A percentile compares a stretch with the other conserved stretches of the same genome.
Evolutionary conservation across 108 stramenopile species (phyloP).

Genomic region (Cyclostephanos invisitatus): DNA sequence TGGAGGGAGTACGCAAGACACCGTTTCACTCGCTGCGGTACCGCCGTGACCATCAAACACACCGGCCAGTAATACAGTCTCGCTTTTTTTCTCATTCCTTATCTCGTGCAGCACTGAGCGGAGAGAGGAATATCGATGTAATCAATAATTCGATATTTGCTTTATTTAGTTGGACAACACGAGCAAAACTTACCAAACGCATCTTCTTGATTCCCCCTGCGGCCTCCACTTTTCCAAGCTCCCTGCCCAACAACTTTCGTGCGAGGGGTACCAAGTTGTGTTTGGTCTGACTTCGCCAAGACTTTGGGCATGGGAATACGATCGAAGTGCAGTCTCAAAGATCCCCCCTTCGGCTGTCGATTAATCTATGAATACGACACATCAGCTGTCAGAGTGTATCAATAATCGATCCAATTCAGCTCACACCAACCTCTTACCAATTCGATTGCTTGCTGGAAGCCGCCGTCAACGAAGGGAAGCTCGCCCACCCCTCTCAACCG

Average conservation of each 20-base stretch:
- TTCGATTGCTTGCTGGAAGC: conserved; percentile 70
- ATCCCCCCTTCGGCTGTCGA: conserved; percentile 30
- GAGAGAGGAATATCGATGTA: background rate
- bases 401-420: background rate
- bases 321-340: conserved; percentile 77
- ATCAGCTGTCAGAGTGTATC: background rate
- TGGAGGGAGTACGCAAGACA: conserved; percentile 55
- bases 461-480: conserved; percentile 61
- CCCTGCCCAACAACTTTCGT: conserved; percentile 59
- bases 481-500: conserved; percentile 75
- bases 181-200: conserved; percentile 51
- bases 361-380: conserved; percentile 16
- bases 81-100: conserved; percentile 46
- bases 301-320: conserved; percentile 28
- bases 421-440: conserved; percentile 42
- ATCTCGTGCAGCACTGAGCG: conserved; percentile 65
- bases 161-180: background rate
- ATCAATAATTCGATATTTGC: background rate
- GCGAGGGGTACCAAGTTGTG: conserved; percentile 2
- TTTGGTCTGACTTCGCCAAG: conserved; percentile 1
- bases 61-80: conserved; percentile 64
- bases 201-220: conserved; percentile 76
- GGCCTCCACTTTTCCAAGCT: conserved; percentile 76
- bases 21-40: conserved; percentile 58
- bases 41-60: conserved; percentile 87